Evolutionary conservation across 2,329 filamentous ascomycete species (phyloP).

Genomic region (Cephalotrichum gorgonifer): DNA sequence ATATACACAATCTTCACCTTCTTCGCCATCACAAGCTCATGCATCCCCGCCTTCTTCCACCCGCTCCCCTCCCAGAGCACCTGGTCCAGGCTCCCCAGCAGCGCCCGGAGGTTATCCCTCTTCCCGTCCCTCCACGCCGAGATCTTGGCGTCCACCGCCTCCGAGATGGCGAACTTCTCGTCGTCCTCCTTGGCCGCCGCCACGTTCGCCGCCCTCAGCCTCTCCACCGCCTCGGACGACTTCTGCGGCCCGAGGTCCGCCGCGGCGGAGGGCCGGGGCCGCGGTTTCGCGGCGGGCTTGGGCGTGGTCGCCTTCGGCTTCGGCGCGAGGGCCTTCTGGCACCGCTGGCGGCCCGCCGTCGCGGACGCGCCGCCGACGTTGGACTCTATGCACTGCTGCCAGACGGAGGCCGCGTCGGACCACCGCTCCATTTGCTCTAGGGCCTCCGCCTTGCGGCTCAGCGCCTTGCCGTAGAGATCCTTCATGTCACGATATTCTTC

Average conservation of each 20-base stretch:
- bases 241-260: conserved; percentile 31
- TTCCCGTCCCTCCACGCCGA: conserved; percentile 82
- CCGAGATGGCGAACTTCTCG: conserved; percentile 82
- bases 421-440: conserved; percentile 93
- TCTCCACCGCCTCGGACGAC: conserved; percentile 67
- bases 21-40: conserved; percentile 82
- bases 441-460: conserved; percentile 91
- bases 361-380: conserved; percentile 80
- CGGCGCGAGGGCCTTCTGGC: conserved; percentile 73
- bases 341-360: conserved; percentile 76
- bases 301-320: conserved; percentile 45
- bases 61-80: conserved; percentile 87
- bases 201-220: conserved; percentile 72
- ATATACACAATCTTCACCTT: conserved; percentile 98
- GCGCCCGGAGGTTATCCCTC: conserved; percentile 78
- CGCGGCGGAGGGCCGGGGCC: conserved; percentile 30
- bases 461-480: conserved; percentile 85
- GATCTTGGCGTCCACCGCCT: conserved; percentile 74
- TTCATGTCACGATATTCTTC: conserved; percentile 72
- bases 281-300: conserved; percentile 30
- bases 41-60: conserved; percentile 95
- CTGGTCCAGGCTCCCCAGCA: conserved; percentile 75
- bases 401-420: conserved; percentile 69
- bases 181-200: conserved; percentile 81
- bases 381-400: conserved; percentile 73